Percentiles rank a stretch among this genome's conserved stretches.
These are phyloP conservation scores for Metschnikowia santaceciliae DNA, from an alignment of 805 yeast species.

Conservation along the genomic window DNA sequence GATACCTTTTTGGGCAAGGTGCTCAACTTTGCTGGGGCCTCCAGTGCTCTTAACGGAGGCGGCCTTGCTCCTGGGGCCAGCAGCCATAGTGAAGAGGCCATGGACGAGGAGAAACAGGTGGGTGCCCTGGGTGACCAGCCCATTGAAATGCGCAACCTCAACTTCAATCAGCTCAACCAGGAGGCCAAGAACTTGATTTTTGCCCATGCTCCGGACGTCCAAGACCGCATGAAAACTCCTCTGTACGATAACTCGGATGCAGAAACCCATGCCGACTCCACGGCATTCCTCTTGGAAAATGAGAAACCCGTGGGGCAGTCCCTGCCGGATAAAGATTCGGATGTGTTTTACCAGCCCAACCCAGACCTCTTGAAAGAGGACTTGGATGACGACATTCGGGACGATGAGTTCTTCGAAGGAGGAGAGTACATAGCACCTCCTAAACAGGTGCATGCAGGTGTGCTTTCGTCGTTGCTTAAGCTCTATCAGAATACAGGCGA, in stretches of 20 bases:
- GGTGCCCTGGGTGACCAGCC: conserved; percentile 25
- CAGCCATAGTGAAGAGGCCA: conserved; percentile 12
- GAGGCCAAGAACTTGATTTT: conserved; percentile 56
- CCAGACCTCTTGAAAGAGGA: conserved; percentile 42
- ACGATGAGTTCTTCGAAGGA: conserved; percentile 25
- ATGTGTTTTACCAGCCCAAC: conserved; percentile 35
- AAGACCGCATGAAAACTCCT: neutral
- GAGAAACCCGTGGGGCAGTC: conserved; percentile 5
- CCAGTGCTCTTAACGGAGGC: conserved; percentile 33
- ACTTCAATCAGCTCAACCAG: conserved; percentile 39
- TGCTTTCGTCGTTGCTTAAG: conserved; percentile 69
- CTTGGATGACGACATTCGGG: conserved; percentile 29
- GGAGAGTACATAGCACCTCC: conserved; percentile 52
- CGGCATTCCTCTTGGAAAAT: conserved; percentile 1
- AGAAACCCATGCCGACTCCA: conserved; percentile 3
- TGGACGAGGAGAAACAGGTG: conserved; percentile 23
- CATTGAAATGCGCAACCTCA: conserved; percentile 44
- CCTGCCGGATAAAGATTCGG: conserved; percentile 5
- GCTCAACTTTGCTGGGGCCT: conserved; percentile 23
- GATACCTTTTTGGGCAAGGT: conserved; percentile 41
- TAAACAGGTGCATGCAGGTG: conserved; percentile 75
- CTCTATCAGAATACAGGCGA: conserved; percentile 54
- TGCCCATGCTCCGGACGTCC: conserved; percentile 39
- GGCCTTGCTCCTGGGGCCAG: conserved; percentile 42
- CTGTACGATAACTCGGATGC: conserved; percentile 5